Percentiles rank a stretch among this genome's conserved stretches.
Conservation (phyloP, 306 rosid genomes). For the Prunus campanulata region DNA sequence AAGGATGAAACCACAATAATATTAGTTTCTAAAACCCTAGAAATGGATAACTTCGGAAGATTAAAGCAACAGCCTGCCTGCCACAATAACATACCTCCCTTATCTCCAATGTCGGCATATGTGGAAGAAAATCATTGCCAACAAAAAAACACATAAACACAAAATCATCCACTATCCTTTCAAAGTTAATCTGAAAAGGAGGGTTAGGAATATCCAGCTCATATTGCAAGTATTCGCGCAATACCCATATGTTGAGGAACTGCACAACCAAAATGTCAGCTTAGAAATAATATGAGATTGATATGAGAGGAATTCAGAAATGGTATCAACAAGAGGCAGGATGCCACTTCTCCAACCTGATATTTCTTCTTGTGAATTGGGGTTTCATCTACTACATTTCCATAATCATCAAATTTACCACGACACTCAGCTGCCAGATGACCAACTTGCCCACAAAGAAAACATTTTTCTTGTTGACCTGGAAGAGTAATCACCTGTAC, state of each 20-base stretch:
- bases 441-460: conserved; percentile 83
- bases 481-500: conserved; percentile 79
- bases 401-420: conserved; percentile 55
- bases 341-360: conserved; percentile 60
- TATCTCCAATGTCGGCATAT: conserved; percentile 94
- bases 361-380: conserved; percentile 92
- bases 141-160: conserved; percentile 85
- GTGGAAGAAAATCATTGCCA: conserved; percentile 96
- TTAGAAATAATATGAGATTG: conserved; percentile 13
- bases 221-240: conserved; percentile 84
- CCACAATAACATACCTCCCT: conserved; percentile 69
- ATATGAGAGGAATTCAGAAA: conserved; percentile 19
- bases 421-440: conserved; percentile 94
- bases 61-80: conserved; percentile 19
- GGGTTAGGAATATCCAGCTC: conserved; percentile 72
- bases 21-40: background rate
- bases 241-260: conserved; percentile 86
- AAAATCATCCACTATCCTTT: conserved; percentile 80
- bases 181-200: conserved; percentile 74
- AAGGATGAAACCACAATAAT: background rate
- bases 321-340: conserved; percentile 16
- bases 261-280: conserved; percentile 33
- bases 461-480: conserved; percentile 93
- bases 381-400: conserved; percentile 65
- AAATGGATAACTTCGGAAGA: background rate